Base-by-base conservation (phyloP, 2,329 filamentous ascomycete genomes). In the Xylaria sp. region DNA sequence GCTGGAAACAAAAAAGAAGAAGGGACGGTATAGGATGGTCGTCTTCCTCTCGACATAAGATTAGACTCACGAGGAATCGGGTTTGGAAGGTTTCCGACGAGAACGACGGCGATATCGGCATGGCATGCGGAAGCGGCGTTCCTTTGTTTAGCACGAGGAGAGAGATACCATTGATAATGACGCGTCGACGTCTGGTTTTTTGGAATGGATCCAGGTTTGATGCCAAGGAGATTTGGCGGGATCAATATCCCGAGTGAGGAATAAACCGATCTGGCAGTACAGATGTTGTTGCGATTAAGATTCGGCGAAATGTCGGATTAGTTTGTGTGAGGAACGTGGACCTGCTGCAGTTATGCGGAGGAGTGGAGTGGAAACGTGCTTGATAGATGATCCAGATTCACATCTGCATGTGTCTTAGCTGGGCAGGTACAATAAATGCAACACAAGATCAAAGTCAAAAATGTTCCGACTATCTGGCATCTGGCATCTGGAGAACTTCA, bases 161-260 rank as follows among this genome's bases (percentile, higher is more conserved):
- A 36, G 48, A 64, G 65, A 68, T 64, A 67, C 65, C 65, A 64
- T 51, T 54, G 64, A 59, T 63, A 27, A 7, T 12, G 27, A 67
- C 19, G 21, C 60, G 50, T 64, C 59, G 19, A 53, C 47, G 27
- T 48, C n/a, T 63, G n/a, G 19, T 54, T 42, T 42, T 27, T n/a
- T 19, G 11, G 27, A 45, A 8, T 19, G 21, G 21, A 21, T 32
- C 34, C 27, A n/a, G 19, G 5, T 48, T 48, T 21, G 47, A 54
- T 42, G 12, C 11, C 39, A 11, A 2, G 7, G 8, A n/a, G 14
- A 53, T 27, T 21, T 24, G 8, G 39, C n/a, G 32, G 34, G 12
- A 36, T 39, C 36, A 30, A 19, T 9, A 3, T 27, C 48, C 1
- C 4, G 27, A 9, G 32, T 11, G 54, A 39, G 36, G 8, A 21